phyloP scores from a whole-genome alignment of 495 filamentous ascomycete species.

The Penicillium pancosmium region DNA sequence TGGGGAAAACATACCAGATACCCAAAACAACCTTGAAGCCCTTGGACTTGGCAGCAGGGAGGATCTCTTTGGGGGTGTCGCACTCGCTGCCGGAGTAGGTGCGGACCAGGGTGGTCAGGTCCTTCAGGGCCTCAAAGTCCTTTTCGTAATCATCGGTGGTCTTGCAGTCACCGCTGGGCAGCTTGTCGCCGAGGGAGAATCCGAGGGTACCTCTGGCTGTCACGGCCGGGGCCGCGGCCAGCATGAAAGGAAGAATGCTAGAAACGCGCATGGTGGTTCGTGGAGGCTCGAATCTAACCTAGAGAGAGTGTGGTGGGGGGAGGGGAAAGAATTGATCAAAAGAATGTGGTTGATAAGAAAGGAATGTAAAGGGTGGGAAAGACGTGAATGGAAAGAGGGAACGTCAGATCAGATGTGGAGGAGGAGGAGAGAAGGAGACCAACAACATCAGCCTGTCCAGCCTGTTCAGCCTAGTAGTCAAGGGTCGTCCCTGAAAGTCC shows the following conservation, averaged over 20 bases:
- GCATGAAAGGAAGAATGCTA: conserved; percentile 37
- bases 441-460: too few relatives aligned
- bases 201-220: conserved; percentile 51
- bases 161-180: conserved; percentile 66
- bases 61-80: conserved; percentile 63
- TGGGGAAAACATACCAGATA: conserved; percentile 61
- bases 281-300: conserved; percentile 1
- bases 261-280: conserved; percentile 49
- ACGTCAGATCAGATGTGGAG: conserved; percentile 3
- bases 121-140: conserved; percentile 65
- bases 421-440: background rate
- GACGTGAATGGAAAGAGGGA: background rate
- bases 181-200: conserved; percentile 53
- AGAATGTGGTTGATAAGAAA: background rate
- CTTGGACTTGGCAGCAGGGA: conserved; percentile 72
- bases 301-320: background rate
- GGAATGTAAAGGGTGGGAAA: background rate
- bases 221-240: conserved; percentile 47
- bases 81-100: conserved; percentile 70
- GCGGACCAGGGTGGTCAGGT: conserved; percentile 62
- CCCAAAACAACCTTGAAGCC: conserved; percentile 77
- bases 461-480: too few relatives aligned
- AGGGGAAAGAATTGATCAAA: conserved; percentile 6
- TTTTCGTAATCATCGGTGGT: conserved; percentile 60
- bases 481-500: background rate